Percentiles rank a stretch among this genome's conserved stretches.
These are phyloP conservation scores for Eutypa lata DNA, from an alignment of 2,329 filamentous ascomycete species.

Conservation along the genomic window DNA sequence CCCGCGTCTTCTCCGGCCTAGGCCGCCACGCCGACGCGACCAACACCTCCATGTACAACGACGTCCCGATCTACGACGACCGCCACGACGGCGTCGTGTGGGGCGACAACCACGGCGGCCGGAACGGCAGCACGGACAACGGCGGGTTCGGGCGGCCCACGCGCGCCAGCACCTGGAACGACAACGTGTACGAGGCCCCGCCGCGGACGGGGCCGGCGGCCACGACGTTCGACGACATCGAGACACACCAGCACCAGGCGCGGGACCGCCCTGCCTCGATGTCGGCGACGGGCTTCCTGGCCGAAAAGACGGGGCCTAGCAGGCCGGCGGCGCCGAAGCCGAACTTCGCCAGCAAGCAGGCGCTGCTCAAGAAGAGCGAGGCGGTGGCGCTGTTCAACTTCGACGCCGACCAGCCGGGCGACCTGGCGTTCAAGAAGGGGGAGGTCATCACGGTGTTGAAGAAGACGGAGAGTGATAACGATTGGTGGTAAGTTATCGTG, in stretches of 20 bases:
- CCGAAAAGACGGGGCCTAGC: conserved; percentile 58
- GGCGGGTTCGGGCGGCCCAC: conserved; percentile 57
- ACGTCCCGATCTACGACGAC: conserved; percentile 85
- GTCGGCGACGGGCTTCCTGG: conserved; percentile 40
- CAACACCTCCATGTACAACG: conserved; percentile 82
- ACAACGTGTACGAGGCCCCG: conserved; percentile 67
- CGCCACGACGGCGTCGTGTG: conserved; percentile 78
- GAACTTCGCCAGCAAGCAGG: conserved; percentile 64
- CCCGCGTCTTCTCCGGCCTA: conserved; percentile 74
- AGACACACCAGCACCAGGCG: conserved; percentile 52
- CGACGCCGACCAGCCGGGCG: conserved; percentile 87
- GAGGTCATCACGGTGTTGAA: conserved; percentile 94
- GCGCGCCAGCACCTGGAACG: conserved; percentile 69
- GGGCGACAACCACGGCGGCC: conserved; percentile 70
- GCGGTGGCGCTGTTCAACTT: conserved; percentile 91
- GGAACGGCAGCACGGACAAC: conserved; percentile 52
- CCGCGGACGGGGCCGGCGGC: conserved; percentile 42
- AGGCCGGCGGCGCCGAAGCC: conserved; percentile 88
- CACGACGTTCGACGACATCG: conserved; percentile 32
- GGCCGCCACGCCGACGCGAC: conserved; percentile 32
- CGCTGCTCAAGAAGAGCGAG: conserved; percentile 66
- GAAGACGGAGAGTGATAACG: conserved; percentile 87
- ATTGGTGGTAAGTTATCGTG: conserved; percentile 76
- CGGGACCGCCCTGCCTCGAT: conserved; percentile 27
- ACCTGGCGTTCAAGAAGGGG: conserved; percentile 95